Base-by-base conservation (phyloP, 495 filamentous ascomycete species). In the Xanthoparmelia taractica region DNA sequence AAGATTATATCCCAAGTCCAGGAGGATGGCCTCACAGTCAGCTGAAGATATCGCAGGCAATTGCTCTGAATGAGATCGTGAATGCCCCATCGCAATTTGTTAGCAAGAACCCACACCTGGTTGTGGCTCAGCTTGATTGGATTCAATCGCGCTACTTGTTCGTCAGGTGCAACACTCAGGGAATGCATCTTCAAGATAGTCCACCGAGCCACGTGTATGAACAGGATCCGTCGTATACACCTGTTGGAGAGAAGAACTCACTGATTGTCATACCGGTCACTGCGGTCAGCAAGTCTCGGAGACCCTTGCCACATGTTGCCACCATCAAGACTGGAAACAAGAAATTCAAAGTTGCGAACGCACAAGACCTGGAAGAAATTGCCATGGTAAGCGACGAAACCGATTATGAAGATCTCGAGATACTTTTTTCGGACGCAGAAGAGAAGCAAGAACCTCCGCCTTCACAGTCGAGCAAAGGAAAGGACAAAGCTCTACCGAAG, bases 71-170 rank as follows among this genome's bases (percentile, higher is more conserved):
- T 70, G 93, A 97, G 68, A 87, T 97, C 58, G 85, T 96, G 67
- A 96, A 96, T 68, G 79, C 78, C 0, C 84, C 90, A 0, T 37
- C 75, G 0, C 67, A 88, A 57, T 96, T 89, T 67, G 71, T 80
- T 29, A 78, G 73, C 52, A 64, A 17, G 5, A 64, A 2, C 1
- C 87, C 86, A 0, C 82, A 86, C 71, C 85, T 88, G 38, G 93
- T 96, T 20, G 87, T 97, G 3, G 71, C 79, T 7, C 79, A 90
- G 40, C 75, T 87, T 18, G 87, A 95, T 66, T 97, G 93, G 93
- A 92, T 95, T 63, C 92, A 96, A 69, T 88, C 89, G 29, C 80
- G 93, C 63, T 97, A 96, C 73, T 78, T 97, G 4, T 92, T 96
- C 66, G 84, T 95, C 59, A 67, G 79, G 67, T 74, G 72, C 68